A percentile compares a stretch with the other conserved stretches of the same genome.
phyloP scores from a whole-genome alignment of 345 rosid species.

The Brassica napus region Da-Ae NC_063449.1:48178501-48179000 shows the following conservation, averaged over 20 bases:
- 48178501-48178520: neutral
- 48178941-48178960: slow-evolving; percentile 96
- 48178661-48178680: slow-evolving; percentile 40
- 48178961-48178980: slow-evolving; percentile 83
- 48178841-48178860: neutral
- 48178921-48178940: slow-evolving; percentile 49
- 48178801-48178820: slow-evolving; percentile 45
- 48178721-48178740: slow-evolving; percentile 9
- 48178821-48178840: slow-evolving; percentile 42
- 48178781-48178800: slow-evolving; percentile 40
- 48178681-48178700: slow-evolving; percentile 22
- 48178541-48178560: neutral
- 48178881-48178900: slow-evolving; percentile 47
- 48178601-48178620: neutral
- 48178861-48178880: neutral
- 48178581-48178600: neutral
- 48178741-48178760: slow-evolving; percentile 42
- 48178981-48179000: slow-evolving; percentile 84
- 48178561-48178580: too few relatives aligned
- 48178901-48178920: neutral
- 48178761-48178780: slow-evolving; percentile 42
- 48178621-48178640: slow-evolving; percentile 28
- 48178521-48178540: neutral
- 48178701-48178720: slow-evolving; percentile 17
- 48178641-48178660: neutral